Evolutionary conservation across 768 basidiomycete genomes (phyloP), one percentile per base, ranked within the genome.

Genomic region (Termitomyces sp.): DNA sequence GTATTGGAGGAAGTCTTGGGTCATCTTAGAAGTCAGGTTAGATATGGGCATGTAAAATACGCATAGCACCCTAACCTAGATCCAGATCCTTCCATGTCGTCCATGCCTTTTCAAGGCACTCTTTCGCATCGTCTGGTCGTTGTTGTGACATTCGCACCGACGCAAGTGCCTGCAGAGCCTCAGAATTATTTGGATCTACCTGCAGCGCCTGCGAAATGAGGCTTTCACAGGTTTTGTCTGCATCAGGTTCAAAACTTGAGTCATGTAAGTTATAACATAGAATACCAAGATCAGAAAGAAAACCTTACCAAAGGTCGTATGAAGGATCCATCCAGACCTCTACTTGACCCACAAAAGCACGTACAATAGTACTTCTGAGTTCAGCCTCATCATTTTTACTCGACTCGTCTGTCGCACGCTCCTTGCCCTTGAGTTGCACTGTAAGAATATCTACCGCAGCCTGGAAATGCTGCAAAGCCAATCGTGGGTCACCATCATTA

Each of bases 281-380:
- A 9, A 45, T 15, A 26, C n/a, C 48, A 30, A 35, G 44, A 40
- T 31, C 55, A 56, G 3, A 17, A 21, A 38, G 37, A 38, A 38
- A 35, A 33, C 67, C 83, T 50, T 64, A 88, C 94, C 94, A 95
- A 50, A 96, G 75, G 76, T 95, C 92, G 62, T 87, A 86, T 1
- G 80, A 79, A 31, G 89, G 89, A 64, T 94, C 90, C 93, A 97
- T 96, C 94, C 94, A 97, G 15, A 95, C 89, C 67, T 96, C 94
- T 26, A 95, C 87, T 80, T 94, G 94, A 8, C 88, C 89, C 31
- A 94, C 79, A 21, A 94, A 78, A 8, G 91, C 91, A 41, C 87
- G 78, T 11, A 94, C 85, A 55, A 87, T 84, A 65, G 84, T 90
- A 33, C 70, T 78, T 65, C 76, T 85, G 48, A 85, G 68, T 62